These are phyloP conservation scores for Clarireedia paspali DNA, from an alignment of 2,329 filamentous ascomycete species.

Conservation along the genomic window DNA sequence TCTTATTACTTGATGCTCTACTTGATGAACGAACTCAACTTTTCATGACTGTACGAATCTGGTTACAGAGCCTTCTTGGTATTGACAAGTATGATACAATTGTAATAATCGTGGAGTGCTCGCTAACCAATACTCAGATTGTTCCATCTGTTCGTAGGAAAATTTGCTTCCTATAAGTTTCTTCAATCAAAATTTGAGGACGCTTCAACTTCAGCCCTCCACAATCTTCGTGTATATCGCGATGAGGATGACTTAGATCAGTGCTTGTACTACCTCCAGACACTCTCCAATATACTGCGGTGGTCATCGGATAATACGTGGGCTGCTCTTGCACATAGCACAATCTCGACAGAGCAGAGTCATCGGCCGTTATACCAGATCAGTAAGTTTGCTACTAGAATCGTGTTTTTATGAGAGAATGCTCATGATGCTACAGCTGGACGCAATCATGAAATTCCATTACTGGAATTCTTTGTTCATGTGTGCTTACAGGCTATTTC, in stretches of 20 bases:
- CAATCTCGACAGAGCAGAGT: slow-evolving; percentile 40
- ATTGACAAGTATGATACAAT: slow-evolving; percentile 48
- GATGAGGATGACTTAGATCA: slow-evolving; percentile 65
- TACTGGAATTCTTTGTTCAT: slow-evolving; percentile 62
- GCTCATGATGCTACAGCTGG: slow-evolving; percentile 35
- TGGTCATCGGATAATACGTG: slow-evolving; percentile 63
- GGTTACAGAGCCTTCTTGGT: slow-evolving; percentile 63
- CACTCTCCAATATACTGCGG: slow-evolving; percentile 64
- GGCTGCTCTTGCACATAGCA: slow-evolving; percentile 59
- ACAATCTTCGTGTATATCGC: slow-evolving; percentile 32
- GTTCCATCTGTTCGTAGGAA: slow-evolving; percentile 52
- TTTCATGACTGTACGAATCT: slow-evolving; percentile 69
- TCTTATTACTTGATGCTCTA: slow-evolving; percentile 74
- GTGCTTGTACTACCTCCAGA: slow-evolving; percentile 70
- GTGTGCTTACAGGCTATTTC: slow-evolving; percentile 58
- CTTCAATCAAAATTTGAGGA: slow-evolving; percentile 30
- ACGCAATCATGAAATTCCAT: slow-evolving; percentile 46
- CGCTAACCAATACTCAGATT: slow-evolving; percentile 37
- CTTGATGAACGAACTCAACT: slow-evolving; percentile 64
- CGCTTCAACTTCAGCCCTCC: slow-evolving; percentile 17
- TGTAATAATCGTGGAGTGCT: neutral
- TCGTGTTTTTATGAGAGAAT: neutral
- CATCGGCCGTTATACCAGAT: slow-evolving; percentile 38
- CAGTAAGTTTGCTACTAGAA: slow-evolving; percentile 36
- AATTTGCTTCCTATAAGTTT: slow-evolving; percentile 49